Base-by-base conservation (phyloP, 371 early-diverging fungal genomes). In the Sanchytrium tribonematis region DNA sequence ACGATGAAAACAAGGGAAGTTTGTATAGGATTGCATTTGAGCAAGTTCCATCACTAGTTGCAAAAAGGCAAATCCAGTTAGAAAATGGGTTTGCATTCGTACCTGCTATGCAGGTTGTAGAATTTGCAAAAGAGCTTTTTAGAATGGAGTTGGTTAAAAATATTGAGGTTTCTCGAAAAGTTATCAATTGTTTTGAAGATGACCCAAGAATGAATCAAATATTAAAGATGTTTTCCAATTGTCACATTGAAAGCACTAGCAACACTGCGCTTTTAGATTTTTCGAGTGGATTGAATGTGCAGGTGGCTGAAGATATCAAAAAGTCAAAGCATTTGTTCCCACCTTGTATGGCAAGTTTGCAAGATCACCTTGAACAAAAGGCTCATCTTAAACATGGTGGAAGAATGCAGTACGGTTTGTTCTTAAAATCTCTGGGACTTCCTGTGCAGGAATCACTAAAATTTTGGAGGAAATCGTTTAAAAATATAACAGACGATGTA, bases 401-500 rank as follows among this genome's bases (percentile, higher is more conserved):
- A 12, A 48, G 48, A 48, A 48, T 48, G 48, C 48, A 48, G 48
- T 48, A 48, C 22, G 48, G 48, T 5, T 48, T 48, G 22, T 48
- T 48, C 48, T 48, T 48, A 48, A 48, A 48, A 48, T 5, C 48
- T 5, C 48, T 48, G 5, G 48, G 48, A 5, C 22, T 48, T 5
- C 48, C 48, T 48, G 48, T 48, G 5, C 48, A 48, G 22, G 48
- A 48, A 48, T 5, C 48, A 48, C 22, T 48, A 48, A 48, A 48
- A 22, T 48, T 48, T 48, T 48, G 48, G 48, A 5, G 48, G 5
- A 5, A 12, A 5, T 48, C 48, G 22, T 67, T 29, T 67, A 67
- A 67, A 27, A 71, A 71, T 12, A 30, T 66, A 30, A 28, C 68
- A 27, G 48, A 31, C 17, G 70, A 70, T 1, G 69, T 68, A 17